Conservation (phyloP, 1,284 basidiomycete species). For the Ustilago tritici region DNA sequence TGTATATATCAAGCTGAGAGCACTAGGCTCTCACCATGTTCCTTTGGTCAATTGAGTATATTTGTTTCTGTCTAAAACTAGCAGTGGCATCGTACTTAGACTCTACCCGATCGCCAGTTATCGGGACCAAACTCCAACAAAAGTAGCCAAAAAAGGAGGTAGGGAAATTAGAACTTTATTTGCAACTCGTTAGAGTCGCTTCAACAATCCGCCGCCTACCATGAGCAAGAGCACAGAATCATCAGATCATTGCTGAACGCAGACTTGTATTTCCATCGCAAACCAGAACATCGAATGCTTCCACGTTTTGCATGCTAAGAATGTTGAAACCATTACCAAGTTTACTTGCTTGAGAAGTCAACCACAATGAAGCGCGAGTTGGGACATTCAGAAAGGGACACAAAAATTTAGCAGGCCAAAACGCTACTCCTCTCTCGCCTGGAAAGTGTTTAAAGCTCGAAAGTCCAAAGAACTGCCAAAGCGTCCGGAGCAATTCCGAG, state of each 20-base stretch:
- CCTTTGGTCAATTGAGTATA: too few relatives aligned
- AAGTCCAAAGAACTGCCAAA: background rate
- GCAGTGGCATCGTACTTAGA: too few relatives aligned
- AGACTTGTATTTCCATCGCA: background rate
- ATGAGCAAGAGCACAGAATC: background rate
- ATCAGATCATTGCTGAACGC: background rate
- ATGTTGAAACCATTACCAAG: background rate
- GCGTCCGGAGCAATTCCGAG: background rate
- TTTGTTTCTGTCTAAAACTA: too few relatives aligned
- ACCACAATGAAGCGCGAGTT: background rate
- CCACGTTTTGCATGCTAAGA: background rate
- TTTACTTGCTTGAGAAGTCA: background rate
- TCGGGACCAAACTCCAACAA: too few relatives aligned
- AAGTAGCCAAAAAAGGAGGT: too few relatives aligned
- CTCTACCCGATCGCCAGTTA: too few relatives aligned
- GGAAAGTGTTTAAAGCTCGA: background rate
- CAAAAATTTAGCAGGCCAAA: background rate
- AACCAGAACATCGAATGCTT: background rate
- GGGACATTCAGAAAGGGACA: background rate
- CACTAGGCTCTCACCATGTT: too few relatives aligned
- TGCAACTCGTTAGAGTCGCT: too few relatives aligned
- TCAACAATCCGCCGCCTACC: too few relatives aligned
- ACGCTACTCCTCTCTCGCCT: background rate
- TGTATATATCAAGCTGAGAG: too few relatives aligned
- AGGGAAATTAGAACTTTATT: too few relatives aligned